Conservation (phyloP, 2,329 filamentous ascomycete species). For the Clonostachys sp. region DNA sequence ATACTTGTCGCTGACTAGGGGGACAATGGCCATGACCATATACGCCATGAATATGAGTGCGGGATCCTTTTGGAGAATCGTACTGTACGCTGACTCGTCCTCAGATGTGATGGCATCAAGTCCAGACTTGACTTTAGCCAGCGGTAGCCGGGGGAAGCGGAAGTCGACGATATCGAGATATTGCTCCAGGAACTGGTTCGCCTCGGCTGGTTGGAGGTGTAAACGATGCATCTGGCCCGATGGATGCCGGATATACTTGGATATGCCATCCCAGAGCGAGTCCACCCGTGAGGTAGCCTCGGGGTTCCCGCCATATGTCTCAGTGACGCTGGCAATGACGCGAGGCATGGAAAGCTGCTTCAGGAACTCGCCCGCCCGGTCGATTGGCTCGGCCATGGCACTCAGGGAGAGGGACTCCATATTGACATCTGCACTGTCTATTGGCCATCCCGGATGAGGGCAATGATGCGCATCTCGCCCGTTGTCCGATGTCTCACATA, state of each 20-base stretch:
- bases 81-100: constrained; percentile 1
- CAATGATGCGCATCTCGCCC: neutral
- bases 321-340: constrained; percentile 6
- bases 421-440: neutral
- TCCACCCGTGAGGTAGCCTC: constrained; percentile 3
- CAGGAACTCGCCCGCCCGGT: constrained; percentile 5
- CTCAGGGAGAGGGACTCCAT: constrained; percentile 3
- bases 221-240: constrained; percentile 1
- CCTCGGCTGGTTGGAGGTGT: constrained; percentile 2
- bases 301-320: constrained; percentile 8
- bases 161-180: constrained; percentile 8
- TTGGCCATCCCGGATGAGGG: neutral
- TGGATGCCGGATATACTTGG: constrained; percentile 6
- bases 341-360: constrained; percentile 6
- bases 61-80: constrained; percentile 1
- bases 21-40: constrained; percentile 6
- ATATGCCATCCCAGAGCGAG: constrained; percentile 7
- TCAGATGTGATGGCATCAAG: constrained; percentile 4
- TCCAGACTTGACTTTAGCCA: constrained; percentile 5
- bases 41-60: constrained; percentile 8
- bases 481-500: neutral
- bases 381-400: constrained; percentile 6
- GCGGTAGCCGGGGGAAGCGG: constrained; percentile 4
- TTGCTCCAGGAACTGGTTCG: constrained; percentile 2
- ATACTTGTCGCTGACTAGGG: constrained; percentile 6